A percentile compares a stretch with the other conserved stretches of the same genome.
phyloP scores from a whole-genome alignment of 2,329 filamentous ascomycete genomes.

The Arthrobotrys iridis region DNA sequence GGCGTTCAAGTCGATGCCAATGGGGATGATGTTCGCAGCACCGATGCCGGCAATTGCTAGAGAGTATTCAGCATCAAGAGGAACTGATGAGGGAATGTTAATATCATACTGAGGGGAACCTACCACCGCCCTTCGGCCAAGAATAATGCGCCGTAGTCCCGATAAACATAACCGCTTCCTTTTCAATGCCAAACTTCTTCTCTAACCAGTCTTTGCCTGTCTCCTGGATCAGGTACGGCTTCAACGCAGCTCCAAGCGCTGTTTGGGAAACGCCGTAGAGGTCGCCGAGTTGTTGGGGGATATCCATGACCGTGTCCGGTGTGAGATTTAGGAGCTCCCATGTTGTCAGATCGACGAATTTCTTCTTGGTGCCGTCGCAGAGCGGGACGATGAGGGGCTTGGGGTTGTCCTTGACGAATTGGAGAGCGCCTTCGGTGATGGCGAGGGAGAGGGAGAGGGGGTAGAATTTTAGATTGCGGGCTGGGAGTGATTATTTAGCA shows the following conservation, averaged over 20 bases:
- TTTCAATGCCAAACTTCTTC: conserved; percentile 60
- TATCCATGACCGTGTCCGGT: conserved; percentile 61
- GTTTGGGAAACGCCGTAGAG: conserved; percentile 62
- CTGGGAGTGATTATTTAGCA: conserved; percentile 55
- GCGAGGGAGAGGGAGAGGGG: conserved; percentile 62
- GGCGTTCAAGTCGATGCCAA: conserved; percentile 62
- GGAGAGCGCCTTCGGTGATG: conserved; percentile 58
- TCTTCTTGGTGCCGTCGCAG: conserved; percentile 58
- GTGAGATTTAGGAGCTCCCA: conserved; percentile 66
- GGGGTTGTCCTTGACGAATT: conserved; percentile 57
- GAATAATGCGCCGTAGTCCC: conserved; percentile 65
- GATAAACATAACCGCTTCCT: conserved; percentile 61
- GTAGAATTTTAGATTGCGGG: conserved; percentile 66
- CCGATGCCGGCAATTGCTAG: conserved; percentile 64
- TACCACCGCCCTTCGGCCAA: conserved; percentile 66
- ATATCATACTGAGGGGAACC: too few relatives aligned
- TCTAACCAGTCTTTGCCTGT: conserved; percentile 62
- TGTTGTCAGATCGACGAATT: conserved; percentile 61
- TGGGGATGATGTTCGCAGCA: conserved; percentile 62
- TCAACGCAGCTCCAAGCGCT: conserved; percentile 60
- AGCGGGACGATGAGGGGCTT: conserved; percentile 59
- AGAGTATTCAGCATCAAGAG: background rate
- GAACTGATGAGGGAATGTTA: background rate
- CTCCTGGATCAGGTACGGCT: conserved; percentile 62
- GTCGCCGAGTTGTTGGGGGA: conserved; percentile 61